phyloP scores from a whole-genome alignment of 768 basidiomycete genomes.

The Xerocomellus chrysenteron region DNA sequence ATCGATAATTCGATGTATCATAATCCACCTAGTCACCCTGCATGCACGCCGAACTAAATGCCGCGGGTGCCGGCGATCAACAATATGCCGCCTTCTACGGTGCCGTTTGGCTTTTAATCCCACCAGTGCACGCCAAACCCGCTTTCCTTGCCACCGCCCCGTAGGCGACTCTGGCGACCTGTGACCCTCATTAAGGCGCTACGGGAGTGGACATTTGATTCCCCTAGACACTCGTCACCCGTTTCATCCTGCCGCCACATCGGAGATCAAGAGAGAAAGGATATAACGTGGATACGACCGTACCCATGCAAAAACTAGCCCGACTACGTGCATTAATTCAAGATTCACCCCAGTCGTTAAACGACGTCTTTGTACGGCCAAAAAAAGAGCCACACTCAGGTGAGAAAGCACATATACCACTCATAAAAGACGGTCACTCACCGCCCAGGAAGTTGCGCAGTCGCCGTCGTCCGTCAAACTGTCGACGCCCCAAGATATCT shows the following conservation, averaged over 20 bases:
- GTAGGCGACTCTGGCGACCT: neutral
- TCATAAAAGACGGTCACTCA: slow-evolving; percentile 2
- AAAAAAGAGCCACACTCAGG: slow-evolving; percentile 2
- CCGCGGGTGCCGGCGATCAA: neutral
- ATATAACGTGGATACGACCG: neutral
- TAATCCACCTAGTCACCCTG: neutral
- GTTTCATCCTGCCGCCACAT: neutral
- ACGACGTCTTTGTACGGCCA: neutral
- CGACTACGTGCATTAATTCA: neutral
- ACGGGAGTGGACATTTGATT: neutral
- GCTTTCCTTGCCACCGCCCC: neutral
- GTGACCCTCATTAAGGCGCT: neutral
- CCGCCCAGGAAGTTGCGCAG: neutral
- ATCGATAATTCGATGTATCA: neutral
- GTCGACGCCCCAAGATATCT: neutral
- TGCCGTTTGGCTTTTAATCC: neutral
- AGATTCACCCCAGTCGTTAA: neutral
- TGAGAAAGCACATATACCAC: neutral
- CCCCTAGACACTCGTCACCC: neutral
- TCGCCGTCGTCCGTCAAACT: neutral
- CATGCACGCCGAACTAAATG: neutral
- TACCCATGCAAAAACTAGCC: neutral
- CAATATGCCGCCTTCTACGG: neutral
- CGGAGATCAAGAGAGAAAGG: neutral
- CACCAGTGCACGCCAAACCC: neutral